A percentile compares a stretch with the other conserved stretches of the same genome.
Conservation (phyloP, 2,329 filamentous ascomycete species). For the Rachicladosporium sp. region DNA sequence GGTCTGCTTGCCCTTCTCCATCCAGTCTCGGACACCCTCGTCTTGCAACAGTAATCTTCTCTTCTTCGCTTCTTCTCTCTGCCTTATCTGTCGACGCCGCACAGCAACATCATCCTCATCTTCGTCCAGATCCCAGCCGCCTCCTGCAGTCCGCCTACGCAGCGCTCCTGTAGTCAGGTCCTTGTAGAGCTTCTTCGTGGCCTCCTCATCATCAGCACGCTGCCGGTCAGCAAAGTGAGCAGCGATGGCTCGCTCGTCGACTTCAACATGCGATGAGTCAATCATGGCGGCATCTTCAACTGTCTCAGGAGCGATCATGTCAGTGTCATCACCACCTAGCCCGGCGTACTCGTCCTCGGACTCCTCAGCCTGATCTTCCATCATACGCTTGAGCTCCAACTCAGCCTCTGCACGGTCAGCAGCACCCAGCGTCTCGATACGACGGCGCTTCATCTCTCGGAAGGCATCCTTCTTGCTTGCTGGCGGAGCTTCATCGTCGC, state of each 20-base stretch:
- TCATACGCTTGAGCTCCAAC: constrained; percentile 77
- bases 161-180: constrained; percentile 84
- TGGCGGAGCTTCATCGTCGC: constrained; percentile 25
- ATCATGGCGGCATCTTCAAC: constrained; percentile 77
- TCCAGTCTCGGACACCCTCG: constrained; percentile 77
- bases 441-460: constrained; percentile 54
- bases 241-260: constrained; percentile 69
- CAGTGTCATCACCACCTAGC: constrained; percentile 68
- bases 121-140: constrained; percentile 56
- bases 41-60: constrained; percentile 77
- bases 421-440: constrained; percentile 33
- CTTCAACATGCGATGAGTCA: constrained; percentile 63
- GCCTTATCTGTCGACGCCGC: constrained; percentile 65
- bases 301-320: constrained; percentile 58
- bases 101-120: constrained; percentile 77
- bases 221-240: constrained; percentile 78
- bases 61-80: constrained; percentile 81
- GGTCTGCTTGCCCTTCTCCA: constrained; percentile 35
- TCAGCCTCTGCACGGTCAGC: constrained; percentile 38
- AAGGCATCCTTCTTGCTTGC: constrained; percentile 46
- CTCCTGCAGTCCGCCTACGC: constrained; percentile 61
- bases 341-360: constrained; percentile 98
- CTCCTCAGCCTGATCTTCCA: constrained; percentile 90
- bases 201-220: constrained; percentile 68
- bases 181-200: constrained; percentile 81